Percentiles rank a stretch among this genome's conserved stretches.
These are phyloP conservation scores for Pulicaria dysenterica DNA, from an alignment of 129 eudicot genomes.

Conservation along the genomic window DNA sequence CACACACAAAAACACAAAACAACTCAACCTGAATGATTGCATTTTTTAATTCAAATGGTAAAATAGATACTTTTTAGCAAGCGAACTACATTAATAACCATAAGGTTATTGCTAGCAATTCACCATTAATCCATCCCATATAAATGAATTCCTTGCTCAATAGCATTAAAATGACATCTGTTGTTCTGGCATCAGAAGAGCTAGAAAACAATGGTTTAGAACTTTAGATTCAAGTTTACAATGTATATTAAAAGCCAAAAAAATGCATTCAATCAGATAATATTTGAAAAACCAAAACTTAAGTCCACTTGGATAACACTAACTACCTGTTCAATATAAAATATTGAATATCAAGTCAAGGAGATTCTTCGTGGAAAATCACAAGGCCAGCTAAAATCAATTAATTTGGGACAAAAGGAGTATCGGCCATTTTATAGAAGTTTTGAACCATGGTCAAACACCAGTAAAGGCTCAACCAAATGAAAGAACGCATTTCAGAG, in stretches of 20 bases:
- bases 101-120: conserved; percentile 21
- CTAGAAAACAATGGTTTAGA: conserved; percentile 1
- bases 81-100: conserved; percentile 16
- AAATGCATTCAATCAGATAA: conserved; percentile 5
- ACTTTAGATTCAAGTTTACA: conserved; percentile 1
- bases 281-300: neutral
- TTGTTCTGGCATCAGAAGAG: conserved; percentile 7
- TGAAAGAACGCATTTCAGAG: conserved; percentile 7
- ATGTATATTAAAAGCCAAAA: conserved; percentile 1
- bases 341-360: neutral
- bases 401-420: neutral
- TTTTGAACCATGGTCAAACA: neutral
- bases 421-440: neutral
- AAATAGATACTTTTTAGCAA: conserved; percentile 6
- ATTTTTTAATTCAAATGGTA: conserved; percentile 18
- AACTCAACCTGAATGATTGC: conserved; percentile 57
- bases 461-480: neutral
- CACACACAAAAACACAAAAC: conserved; percentile 62
- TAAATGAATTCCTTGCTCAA: conserved; percentile 11
- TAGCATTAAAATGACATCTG: neutral
- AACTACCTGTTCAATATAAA: neutral
- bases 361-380: neutral
- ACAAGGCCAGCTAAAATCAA: neutral
- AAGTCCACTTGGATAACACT: neutral
- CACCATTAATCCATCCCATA: neutral